Conservation (phyloP, 345 rosid genomes). For the Noccaea bulbosa region DNA sequence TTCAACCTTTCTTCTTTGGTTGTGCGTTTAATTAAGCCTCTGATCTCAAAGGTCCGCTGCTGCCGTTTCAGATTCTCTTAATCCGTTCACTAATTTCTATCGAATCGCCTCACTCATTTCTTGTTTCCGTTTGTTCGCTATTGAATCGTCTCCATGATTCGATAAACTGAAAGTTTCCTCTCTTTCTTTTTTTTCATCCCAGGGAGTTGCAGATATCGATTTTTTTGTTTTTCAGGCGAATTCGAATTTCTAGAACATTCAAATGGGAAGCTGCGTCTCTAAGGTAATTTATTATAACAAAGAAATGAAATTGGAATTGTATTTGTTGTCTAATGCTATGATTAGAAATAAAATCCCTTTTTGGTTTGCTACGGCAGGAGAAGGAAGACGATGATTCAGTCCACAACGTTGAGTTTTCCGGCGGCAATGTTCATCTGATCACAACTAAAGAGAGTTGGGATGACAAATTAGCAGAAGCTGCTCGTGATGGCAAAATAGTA, state of each 20-base stretch:
- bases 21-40: background rate
- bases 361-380: conserved; percentile 38
- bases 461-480: conserved; percentile 72
- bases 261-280: conserved; percentile 57
- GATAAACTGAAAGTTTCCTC: conserved; percentile 1
- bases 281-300: conserved; percentile 40
- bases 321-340: background rate
- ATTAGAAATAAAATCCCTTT: background rate
- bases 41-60: conserved; percentile 19
- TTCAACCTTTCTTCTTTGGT: background rate
- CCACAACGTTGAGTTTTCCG: conserved; percentile 54
- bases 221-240: background rate
- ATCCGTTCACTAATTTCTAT: background rate
- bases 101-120: background rate
- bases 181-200: background rate
- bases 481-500: conserved; percentile 67
- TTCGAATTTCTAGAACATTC: conserved; percentile 37
- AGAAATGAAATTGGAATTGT: conserved; percentile 8
- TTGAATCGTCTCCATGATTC: background rate
- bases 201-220: background rate
- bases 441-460: conserved; percentile 76
- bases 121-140: background rate
- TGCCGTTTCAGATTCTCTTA: conserved; percentile 4
- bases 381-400: conserved; percentile 47
- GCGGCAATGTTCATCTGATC: conserved; percentile 64